Base-by-base conservation (phyloP, 164 flowering plant genomes). In the Vitis amurensis region DNA sequence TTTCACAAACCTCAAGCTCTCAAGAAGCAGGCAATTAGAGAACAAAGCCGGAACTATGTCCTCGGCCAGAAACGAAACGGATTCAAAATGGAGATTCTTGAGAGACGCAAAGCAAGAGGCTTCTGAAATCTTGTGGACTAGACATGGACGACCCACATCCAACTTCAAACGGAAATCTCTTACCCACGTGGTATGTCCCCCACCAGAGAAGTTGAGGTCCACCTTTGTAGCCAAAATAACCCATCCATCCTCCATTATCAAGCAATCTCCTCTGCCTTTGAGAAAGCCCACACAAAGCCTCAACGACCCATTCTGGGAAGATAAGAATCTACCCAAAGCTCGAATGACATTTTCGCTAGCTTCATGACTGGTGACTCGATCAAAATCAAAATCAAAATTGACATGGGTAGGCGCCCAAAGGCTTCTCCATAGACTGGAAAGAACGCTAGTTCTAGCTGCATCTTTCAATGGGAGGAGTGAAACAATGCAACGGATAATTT, bases 391-490 rank as follows among this genome's bases (percentile, higher is more conserved):
- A 11, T 61, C 52, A n/a, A 61, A 12, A 29, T 52, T 50, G 3
- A 62, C 5, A 4, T 4, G 2, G 15, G 17, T 11, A 74, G 27
- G 27, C 27, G 27, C 27, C 27, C 27, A 23, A 23, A 23, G 27
- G 55, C 58, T 69, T 14, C 72, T 63, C 77, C 69, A 68, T 16
- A 29, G 9, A 17, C 55, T 15, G 0, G 77, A 74, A 12, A 68
- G 66, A 10, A 50, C 50, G 50, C 63, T 30, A 7, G 68, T 74
- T 58, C 31, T 64, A 4, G 64, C 56, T 63, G 76, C 76, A 16
- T 29, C 55, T 68, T 68, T 58, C 16, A 68, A 44, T 12, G 76
- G 64, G 14, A 74, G 48, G 47, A 56, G 50, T 6, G 68, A 68
- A 37, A 68, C 23, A 37, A 74, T 74, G 10, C 9, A 17, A 3